Percentiles rank a stretch among this genome's conserved stretches.
Conservation (phyloP, 805 yeast genomes). For the Sugiyamaella qingdaonensis region DNA sequence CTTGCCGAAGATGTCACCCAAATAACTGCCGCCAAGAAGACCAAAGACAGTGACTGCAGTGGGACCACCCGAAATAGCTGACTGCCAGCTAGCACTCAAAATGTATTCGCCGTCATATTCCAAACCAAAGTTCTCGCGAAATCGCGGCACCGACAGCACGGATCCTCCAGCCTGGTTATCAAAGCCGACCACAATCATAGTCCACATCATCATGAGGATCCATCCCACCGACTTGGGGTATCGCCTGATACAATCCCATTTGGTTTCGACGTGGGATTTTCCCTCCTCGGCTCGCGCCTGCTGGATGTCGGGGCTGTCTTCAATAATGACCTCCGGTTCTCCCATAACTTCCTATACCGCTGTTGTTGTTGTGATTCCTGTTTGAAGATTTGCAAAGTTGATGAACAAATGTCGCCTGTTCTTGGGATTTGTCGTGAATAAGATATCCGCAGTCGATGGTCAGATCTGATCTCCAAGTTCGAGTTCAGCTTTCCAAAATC, state of each 20-base stretch:
- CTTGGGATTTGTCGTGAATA: too few species aligned
- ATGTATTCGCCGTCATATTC: constrained; percentile 9
- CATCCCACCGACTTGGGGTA: constrained; percentile 12
- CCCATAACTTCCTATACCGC: too few species aligned
- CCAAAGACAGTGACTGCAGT: constrained; percentile 13
- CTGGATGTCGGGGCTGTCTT: not conserved
- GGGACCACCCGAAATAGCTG: constrained; percentile 17
- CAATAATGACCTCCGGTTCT: not conserved
- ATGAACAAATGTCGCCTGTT: too few species aligned
- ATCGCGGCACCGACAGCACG: constrained; percentile 9
- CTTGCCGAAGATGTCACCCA: constrained; percentile 15
- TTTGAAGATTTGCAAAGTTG: too few species aligned
- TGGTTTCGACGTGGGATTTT: constrained; percentile 1
- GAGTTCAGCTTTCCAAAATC: too few species aligned
- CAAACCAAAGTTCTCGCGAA: constrained; percentile 14
- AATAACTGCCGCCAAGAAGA: constrained; percentile 6
- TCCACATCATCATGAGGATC: constrained; percentile 12
- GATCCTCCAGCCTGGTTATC: constrained; percentile 16
- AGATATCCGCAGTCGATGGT: too few species aligned
- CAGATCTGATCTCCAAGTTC: too few species aligned
- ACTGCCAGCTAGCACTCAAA: constrained; percentile 16
- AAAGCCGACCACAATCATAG: constrained; percentile 12
- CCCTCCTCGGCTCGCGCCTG: not conserved
- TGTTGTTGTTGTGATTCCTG: too few species aligned
- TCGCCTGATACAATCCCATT: constrained; percentile 5